Base-by-base conservation (phyloP, 495 filamentous ascomycete species). In the Daldinia bambusicola region DNA sequence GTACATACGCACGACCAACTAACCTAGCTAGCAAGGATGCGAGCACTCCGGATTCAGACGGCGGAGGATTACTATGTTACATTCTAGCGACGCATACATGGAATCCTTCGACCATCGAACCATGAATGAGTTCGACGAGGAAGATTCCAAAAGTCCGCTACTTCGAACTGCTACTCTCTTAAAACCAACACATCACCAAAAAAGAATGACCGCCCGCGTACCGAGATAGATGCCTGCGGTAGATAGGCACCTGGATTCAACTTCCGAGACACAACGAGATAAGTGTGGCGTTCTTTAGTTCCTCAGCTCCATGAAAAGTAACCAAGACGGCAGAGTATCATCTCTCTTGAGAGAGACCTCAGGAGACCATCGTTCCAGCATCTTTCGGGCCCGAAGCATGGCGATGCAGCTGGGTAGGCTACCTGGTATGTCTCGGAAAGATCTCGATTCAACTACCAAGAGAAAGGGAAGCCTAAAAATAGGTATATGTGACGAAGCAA, bases 11-110 rank as follows among this genome's bases (percentile, higher is more conserved):
- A 12, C 43, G 43, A 20, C 18, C 2, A 10, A 6, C 18, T n/a
- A n/a, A n/a, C n/a, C n/a, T n/a, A n/a, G n/a, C 43, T 13, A 48
- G 9, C 43, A 22, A 48, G 16, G 43, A 48, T 48, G 22, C 8
- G 2, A 4, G 9, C 2, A 12, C 43, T 22, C 14, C 43, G 43
- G 43, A 48, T 48, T 13, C 2, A 12, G 18, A 22, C 18, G 43
- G 18, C 43, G 43, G 43, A 48, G 43, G 43, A 22, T 48, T 48
- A 12, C 18, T 48, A 48, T 13, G 43, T 48, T 48, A 22, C 43
- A 48, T 48, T 4, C 1, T 12, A 13, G 43, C 0, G 43, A 8
- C 9, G 43, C 9, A 48, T 48, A 26, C 43, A 12, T 22, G 18
- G 18, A 48, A 48, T 48, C 43, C 43, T 48, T 48, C 43, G 9